These are phyloP conservation scores for Metarhizium sp. DNA, from an alignment of 2,329 filamentous ascomycete species.

Conservation along the genomic window DNA sequence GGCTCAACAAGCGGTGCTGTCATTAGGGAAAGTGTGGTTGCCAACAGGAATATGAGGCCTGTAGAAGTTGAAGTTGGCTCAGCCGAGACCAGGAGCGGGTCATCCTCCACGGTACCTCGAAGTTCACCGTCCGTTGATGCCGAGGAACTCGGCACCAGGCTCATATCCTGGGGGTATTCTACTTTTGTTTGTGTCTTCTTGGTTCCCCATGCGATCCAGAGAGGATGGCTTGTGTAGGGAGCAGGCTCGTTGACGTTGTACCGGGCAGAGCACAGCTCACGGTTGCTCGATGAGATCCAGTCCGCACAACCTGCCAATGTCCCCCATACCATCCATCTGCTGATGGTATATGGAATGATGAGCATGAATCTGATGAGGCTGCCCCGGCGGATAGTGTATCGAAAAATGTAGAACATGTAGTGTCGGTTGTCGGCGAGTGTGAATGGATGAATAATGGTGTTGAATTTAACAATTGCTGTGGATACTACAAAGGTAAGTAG, in stretches of 20 bases:
- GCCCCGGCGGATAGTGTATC: slow-evolving; percentile 64
- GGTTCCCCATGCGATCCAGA: slow-evolving; percentile 9
- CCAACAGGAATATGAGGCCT: slow-evolving; percentile 48
- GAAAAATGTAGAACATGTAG: slow-evolving; percentile 95
- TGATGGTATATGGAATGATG: slow-evolving; percentile 60
- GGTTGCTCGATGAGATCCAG: slow-evolving; percentile 10
- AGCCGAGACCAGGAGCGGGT: slow-evolving; percentile 17
- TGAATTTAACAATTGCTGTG: slow-evolving; percentile 55
- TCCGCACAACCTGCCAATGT: slow-evolving; percentile 41
- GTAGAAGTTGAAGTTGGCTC: slow-evolving; percentile 37
- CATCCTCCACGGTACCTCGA: slow-evolving; percentile 12
- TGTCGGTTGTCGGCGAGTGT: slow-evolving; percentile 94
- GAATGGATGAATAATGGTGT: slow-evolving; percentile 93
- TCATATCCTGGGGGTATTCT: slow-evolving; percentile 6
- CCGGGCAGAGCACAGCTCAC: neutral
- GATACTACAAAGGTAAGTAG: slow-evolving; percentile 26
- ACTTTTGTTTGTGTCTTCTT: slow-evolving; percentile 7
- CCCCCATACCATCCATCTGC: slow-evolving; percentile 59
- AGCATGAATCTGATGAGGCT: slow-evolving; percentile 56
- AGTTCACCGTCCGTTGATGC: slow-evolving; percentile 3
- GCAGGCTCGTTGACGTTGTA: neutral
- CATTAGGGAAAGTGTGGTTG: slow-evolving; percentile 69
- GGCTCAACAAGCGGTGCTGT: slow-evolving; percentile 92
- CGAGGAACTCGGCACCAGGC: neutral
- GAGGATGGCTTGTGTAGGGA: slow-evolving; percentile 20